phyloP scores from a whole-genome alignment of 1,284 basidiomycete genomes.

The Wolfiporia cocos region DNA sequence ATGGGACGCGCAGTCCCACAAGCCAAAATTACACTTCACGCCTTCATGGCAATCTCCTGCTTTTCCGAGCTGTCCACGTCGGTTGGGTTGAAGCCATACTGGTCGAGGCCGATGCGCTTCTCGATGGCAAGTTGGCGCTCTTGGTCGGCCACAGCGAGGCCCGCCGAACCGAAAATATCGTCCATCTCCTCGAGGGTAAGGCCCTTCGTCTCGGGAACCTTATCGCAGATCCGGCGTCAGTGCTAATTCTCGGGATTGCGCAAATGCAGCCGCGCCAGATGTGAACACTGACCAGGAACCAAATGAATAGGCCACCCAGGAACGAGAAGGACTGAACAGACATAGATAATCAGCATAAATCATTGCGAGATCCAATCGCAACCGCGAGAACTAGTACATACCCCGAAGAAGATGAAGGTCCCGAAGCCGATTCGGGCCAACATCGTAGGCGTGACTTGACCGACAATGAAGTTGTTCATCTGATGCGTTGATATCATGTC shows the following conservation, averaged over 20 bases:
- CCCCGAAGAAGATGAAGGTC: slow-evolving; percentile 67
- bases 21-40: no score
- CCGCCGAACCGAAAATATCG: slow-evolving; percentile 52
- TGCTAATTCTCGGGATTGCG: not conserved
- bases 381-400: slow-evolving; percentile 23
- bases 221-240: slow-evolving; percentile 2
- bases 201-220: slow-evolving; percentile 67
- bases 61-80: slow-evolving; percentile 12
- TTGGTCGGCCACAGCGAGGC: slow-evolving; percentile 47
- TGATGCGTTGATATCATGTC: slow-evolving; percentile 19
- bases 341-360: slow-evolving; percentile 3
- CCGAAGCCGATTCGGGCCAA: slow-evolving; percentile 49
- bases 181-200: slow-evolving; percentile 69
- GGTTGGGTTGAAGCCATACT: slow-evolving; percentile 13
- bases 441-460: slow-evolving; percentile 62
- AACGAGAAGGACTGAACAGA: slow-evolving; percentile 49
- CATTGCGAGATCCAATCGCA: not conserved
- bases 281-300: slow-evolving; percentile 45
- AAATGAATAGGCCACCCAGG: slow-evolving; percentile 55
- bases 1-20: no score
- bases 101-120: slow-evolving; percentile 47
- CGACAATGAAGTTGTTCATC: slow-evolving; percentile 71
- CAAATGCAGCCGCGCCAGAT: not conserved
- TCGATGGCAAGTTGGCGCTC: slow-evolving; percentile 50
- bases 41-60: slow-evolving; percentile 14